phyloP scores from a whole-genome alignment of 2,329 filamentous ascomycete species.

The Hypoxylon sp. region DNA sequence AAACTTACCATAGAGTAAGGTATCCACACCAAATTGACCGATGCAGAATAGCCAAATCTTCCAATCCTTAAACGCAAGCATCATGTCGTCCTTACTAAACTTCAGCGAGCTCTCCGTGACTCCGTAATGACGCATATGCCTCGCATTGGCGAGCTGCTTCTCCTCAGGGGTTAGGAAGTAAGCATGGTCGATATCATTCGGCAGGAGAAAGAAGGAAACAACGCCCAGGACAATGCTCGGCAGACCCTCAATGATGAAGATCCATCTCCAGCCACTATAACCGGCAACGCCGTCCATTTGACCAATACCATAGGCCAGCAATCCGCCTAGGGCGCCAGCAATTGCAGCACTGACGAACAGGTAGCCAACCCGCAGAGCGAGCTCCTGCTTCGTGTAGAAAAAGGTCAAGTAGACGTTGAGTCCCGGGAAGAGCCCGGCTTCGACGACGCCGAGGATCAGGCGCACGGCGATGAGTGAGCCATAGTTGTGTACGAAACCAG shows the following conservation, averaged over 20 bases:
- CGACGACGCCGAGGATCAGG: constrained; percentile 74
- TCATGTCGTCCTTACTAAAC: constrained; percentile 72
- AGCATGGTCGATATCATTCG: constrained; percentile 72
- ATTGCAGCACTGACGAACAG: constrained; percentile 79
- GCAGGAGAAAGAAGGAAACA: constrained; percentile 69
- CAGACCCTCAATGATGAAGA: constrained; percentile 71
- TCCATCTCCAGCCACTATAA: constrained; percentile 78
- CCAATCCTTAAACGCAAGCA: constrained; percentile 79
- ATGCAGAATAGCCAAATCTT: constrained; percentile 79
- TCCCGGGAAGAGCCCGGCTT: constrained; percentile 52
- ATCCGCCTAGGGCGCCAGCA: constrained; percentile 79
- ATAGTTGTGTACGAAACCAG: constrained; percentile 76
- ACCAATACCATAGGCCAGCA: constrained; percentile 81
- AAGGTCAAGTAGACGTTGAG: constrained; percentile 69
- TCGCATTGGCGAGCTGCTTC: constrained; percentile 64
- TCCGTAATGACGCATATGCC: constrained; percentile 61
- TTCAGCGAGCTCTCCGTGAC: constrained; percentile 62
- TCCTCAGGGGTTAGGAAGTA: constrained; percentile 72
- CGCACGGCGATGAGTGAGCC: constrained; percentile 77
- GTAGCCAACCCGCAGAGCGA: constrained; percentile 80
- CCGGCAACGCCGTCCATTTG: constrained; percentile 78
- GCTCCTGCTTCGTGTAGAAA: constrained; percentile 81
- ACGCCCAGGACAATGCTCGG: constrained; percentile 69
- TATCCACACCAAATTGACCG: constrained; percentile 80
- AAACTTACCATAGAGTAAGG: constrained; percentile 75